These are phyloP conservation scores for Syzygium oleosum DNA, from an alignment of 345 rosid species.

Conservation along the genomic window DNA sequence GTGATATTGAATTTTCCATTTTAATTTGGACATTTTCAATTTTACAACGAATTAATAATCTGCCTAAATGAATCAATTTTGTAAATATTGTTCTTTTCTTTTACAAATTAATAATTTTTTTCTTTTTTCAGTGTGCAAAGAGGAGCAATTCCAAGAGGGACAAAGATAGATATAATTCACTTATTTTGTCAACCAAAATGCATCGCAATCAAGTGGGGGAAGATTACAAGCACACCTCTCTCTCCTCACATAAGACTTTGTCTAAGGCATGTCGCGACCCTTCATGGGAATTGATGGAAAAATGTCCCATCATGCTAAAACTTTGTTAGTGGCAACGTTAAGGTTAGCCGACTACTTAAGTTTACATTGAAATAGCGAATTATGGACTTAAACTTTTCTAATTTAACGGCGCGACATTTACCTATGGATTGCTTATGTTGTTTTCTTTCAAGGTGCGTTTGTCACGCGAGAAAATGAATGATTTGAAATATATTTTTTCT, in stretches of 20 bases:
- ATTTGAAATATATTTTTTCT: no score
- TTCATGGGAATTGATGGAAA: background rate
- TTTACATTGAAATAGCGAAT: no score
- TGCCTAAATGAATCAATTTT: background rate
- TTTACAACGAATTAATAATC: background rate
- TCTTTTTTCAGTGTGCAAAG: background rate
- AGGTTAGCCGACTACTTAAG: no score
- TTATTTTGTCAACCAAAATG: background rate
- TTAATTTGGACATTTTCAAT: background rate
- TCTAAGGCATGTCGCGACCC: background rate
- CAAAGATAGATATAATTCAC: background rate
- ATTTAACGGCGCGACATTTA: background rate
- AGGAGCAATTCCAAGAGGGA: background rate
- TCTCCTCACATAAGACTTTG: background rate
- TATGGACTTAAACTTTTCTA: no score
- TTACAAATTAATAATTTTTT: background rate
- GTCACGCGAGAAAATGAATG: no score
- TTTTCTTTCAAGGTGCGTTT: no score
- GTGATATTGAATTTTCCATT: background rate
- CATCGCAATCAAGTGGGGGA: background rate
- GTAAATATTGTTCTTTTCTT: background rate
- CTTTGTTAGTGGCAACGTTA: no score
- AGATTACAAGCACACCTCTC: background rate
- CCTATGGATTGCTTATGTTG: background rate
- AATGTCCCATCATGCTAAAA: background rate